phyloP scores from a whole-genome alignment of 2,329 filamentous ascomycete species.

The Colletotrichum spaethianum region DNA sequence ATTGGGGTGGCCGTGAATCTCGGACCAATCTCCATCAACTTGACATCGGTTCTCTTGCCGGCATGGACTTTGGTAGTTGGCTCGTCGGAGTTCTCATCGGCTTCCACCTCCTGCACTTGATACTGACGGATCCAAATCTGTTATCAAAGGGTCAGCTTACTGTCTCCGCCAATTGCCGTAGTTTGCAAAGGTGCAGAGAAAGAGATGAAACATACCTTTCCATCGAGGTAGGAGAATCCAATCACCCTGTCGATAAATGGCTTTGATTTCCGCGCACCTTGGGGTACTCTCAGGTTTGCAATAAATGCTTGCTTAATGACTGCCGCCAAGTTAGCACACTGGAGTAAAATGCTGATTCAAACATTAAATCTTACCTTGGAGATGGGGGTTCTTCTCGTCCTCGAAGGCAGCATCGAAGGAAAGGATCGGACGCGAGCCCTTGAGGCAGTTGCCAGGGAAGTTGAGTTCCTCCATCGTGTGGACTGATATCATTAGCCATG shows the following conservation, averaged over 20 bases:
- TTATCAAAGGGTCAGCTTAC: not conserved
- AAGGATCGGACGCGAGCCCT: slow-evolving; percentile 90
- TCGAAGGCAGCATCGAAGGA: slow-evolving; percentile 96
- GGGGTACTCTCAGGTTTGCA: slow-evolving; percentile 85
- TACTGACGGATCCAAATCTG: slow-evolving; percentile 62
- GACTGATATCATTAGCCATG: slow-evolving; percentile 63
- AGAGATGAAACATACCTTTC: slow-evolving; percentile 86
- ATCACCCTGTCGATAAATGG: slow-evolving; percentile 97
- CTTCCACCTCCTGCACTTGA: slow-evolving; percentile 74
- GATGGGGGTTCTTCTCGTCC: slow-evolving; percentile 75
- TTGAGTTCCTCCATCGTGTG: slow-evolving; percentile 98
- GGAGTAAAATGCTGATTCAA: not conserved
- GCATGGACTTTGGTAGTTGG: slow-evolving; percentile 56
- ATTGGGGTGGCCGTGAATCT: slow-evolving; percentile 80
- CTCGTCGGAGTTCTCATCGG: slow-evolving; percentile 43
- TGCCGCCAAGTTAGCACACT: not conserved
- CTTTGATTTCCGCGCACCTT: slow-evolving; percentile 89
- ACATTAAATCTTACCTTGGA: slow-evolving; percentile 59
- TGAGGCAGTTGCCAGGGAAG: slow-evolving; percentile 96
- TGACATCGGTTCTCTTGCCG: slow-evolving; percentile 79
- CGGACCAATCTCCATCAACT: slow-evolving; percentile 92
- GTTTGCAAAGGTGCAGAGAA: slow-evolving; percentile 55
- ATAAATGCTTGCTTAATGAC: slow-evolving; percentile 91
- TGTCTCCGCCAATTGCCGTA: not conserved
- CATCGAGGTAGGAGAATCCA: slow-evolving; percentile 90